A percentile compares a stretch with the other conserved stretches of the same genome.
phyloP scores from a whole-genome alignment of 2,329 filamentous ascomycete genomes.

The Trichophyton schoenleinii region DNA sequence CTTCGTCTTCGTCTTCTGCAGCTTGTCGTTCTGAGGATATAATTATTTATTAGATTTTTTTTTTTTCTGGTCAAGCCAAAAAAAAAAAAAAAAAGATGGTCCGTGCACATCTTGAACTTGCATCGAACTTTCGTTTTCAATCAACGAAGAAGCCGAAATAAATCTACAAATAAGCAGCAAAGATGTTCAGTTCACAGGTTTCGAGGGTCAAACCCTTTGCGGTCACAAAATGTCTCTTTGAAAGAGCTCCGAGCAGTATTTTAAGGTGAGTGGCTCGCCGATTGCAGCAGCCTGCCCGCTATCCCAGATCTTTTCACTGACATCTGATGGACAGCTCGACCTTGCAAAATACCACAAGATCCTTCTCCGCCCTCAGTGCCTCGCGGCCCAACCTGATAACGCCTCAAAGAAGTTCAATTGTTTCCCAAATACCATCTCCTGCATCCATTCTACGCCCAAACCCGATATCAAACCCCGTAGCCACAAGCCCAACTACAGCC shows the following conservation, averaged over 20 bases:
- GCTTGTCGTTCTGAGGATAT: background rate
- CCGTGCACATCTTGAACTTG: background rate
- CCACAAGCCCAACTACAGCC: conserved; percentile 23
- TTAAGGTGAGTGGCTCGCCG: background rate
- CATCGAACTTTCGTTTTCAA: background rate
- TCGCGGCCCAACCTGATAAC: conserved; percentile 21
- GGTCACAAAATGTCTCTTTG: background rate
- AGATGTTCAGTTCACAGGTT: background rate
- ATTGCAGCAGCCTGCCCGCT: background rate
- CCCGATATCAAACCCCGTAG: conserved; percentile 14
- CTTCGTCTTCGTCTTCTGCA: background rate
- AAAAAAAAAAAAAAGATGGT: background rate
- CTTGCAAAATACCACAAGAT: background rate
- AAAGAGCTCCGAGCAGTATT: background rate
- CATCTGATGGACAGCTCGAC: background rate
- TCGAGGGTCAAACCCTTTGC: background rate
- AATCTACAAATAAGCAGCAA: background rate
- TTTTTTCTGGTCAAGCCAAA: background rate
- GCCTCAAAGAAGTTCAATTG: conserved; percentile 17
- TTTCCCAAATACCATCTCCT: conserved; percentile 27
- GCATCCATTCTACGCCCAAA: background rate
- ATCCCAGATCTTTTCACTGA: background rate
- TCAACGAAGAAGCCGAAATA: background rate
- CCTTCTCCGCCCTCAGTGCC: background rate
- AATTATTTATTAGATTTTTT: background rate